Conservation (phyloP, 2,329 filamentous ascomycete genomes). For the Paracorniculantispora psalliotae region DNA sequence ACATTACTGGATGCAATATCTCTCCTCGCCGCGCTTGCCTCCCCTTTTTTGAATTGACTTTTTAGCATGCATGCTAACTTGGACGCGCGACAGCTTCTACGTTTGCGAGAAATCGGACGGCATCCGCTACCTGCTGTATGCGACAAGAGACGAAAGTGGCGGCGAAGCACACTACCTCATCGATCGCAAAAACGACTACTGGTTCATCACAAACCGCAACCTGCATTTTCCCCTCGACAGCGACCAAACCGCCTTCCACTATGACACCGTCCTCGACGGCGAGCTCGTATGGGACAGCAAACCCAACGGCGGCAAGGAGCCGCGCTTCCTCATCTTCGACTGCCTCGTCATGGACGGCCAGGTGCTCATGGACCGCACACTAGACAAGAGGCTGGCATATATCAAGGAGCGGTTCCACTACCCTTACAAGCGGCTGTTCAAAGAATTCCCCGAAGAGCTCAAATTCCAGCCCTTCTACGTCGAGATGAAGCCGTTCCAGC, state of each 20-base stretch:
- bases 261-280: conserved; percentile 79
- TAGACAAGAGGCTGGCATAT: conserved; percentile 86
- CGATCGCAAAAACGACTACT: conserved; percentile 97
- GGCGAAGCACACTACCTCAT: conserved; percentile 82
- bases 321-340: conserved; percentile 90
- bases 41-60: no score
- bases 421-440: conserved; percentile 61
- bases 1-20: no score
- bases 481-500: conserved; percentile 83
- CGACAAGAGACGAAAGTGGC: conserved; percentile 59
- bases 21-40: neutral
- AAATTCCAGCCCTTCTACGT: conserved; percentile 72
- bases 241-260: conserved; percentile 65
- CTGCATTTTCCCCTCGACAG: conserved; percentile 76
- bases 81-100: conserved; percentile 61
- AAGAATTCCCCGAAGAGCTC: conserved; percentile 63
- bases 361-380: conserved; percentile 68
- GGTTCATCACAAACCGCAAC: conserved; percentile 63
- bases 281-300: conserved; percentile 86
- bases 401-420: conserved; percentile 73
- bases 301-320: conserved; percentile 59
- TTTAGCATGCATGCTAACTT: conserved; percentile 6
- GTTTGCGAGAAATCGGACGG: conserved; percentile 98
- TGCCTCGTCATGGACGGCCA: conserved; percentile 77
- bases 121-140: conserved; percentile 90